Base-by-base conservation (phyloP, 2,329 filamentous ascomycete species). In the Epichloe scottii region DNA sequence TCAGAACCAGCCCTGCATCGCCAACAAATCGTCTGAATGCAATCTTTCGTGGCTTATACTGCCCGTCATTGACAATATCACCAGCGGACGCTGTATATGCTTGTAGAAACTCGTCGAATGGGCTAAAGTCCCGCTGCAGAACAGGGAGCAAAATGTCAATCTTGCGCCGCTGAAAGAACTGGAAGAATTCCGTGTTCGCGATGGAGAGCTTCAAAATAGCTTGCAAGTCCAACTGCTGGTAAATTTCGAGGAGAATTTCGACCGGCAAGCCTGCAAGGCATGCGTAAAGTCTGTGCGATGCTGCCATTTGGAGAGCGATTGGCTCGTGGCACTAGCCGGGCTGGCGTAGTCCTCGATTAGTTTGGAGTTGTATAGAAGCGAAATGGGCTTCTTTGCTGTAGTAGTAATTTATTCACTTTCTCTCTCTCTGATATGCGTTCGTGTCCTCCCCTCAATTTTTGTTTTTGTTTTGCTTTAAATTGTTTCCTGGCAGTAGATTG, bases 241-340 rank as follows among this genome's bases (percentile, higher is more conserved):
- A 74, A 23, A 78, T 71, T 19, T 74, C 69, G 11, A 77, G 60
- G 3, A 76, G 58, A 17, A 76, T 67, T 57, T 79, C 76, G 3
- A 68, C 62, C 0, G 76, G 74, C 45, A 73, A 53, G 42, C 56
- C 57, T 44, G 62, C 54, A 19, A 70, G 56, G 39, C 51, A 54
- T 23, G 55, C 53, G 2, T 48, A 19, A 42, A 54, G 54, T 39
- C 50, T 50, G n/a, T 49, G 42, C 38, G 48, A 45, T 5, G 47
- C 37, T 7, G 57, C 53, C 61, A 64, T 63, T 6, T 19, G 52
- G 17, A n/a, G 17, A 48, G 43, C 5, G 38, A 23, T 14, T 46
- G 5, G 23, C 8, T 19, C 15, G 47, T 26, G 39, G 23, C 19
- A 23, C 4, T 3, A 12, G 17, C 26, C 23, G n/a, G 12, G 37